Conservation (phyloP, 1,139 yeast genomes). For the Pichia inconspicua region DNA sequence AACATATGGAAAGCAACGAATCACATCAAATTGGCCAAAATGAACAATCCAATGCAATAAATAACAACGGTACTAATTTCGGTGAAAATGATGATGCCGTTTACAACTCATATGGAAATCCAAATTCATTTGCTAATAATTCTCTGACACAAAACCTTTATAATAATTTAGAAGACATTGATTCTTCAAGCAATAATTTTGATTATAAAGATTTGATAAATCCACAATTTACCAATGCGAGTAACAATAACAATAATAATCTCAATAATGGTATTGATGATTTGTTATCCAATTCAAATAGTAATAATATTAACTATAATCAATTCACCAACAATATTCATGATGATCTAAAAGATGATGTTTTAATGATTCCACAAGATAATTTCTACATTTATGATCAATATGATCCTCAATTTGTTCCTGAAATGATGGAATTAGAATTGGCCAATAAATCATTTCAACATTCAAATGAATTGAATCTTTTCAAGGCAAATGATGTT, state of each 20-base stretch:
- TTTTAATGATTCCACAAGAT: conserved; percentile 26
- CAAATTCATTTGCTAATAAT: conserved; percentile 20
- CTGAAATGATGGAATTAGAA: conserved; percentile 24
- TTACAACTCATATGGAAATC: conserved; percentile 25
- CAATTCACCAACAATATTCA: conserved; percentile 10
- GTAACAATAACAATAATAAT: background rate
- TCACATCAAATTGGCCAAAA: background rate
- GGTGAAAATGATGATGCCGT: conserved; percentile 15
- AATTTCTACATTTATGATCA: conserved; percentile 21
- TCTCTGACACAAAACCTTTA: conserved; percentile 10
- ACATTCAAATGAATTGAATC: conserved; percentile 26
- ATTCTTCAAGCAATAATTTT: background rate
- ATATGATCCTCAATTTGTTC: conserved; percentile 21
- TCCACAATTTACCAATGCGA: conserved; percentile 2
- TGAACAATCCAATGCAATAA: background rate
- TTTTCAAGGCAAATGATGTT: conserved; percentile 26
- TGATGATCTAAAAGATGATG: conserved; percentile 17
- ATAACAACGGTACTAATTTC: conserved; percentile 1
- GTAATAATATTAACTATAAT: background rate
- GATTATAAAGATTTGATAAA: conserved; percentile 1
- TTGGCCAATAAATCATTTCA: conserved; percentile 22
- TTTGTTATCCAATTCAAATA: background rate
- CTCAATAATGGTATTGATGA: conserved; percentile 1
- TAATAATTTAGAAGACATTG: background rate
- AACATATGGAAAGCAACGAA: background rate